Evolutionary conservation across 2,329 filamentous ascomycete genomes (phyloP).

Genomic region (Fusarium guadeloupense): DNA sequence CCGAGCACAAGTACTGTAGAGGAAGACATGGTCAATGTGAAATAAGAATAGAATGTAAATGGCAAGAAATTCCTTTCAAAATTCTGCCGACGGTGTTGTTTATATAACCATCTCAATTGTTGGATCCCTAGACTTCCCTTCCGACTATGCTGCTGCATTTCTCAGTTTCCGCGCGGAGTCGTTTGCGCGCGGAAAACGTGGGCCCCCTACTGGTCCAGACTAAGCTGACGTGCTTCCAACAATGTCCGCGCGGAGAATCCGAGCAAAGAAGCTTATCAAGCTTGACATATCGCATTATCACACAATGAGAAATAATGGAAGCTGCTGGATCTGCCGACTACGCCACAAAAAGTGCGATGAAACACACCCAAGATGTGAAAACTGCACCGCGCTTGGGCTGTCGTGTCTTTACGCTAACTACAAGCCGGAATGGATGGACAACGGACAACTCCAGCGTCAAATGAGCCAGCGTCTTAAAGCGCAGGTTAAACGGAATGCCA

Average conservation of each 20-base stretch:
- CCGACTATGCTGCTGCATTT: not conserved
- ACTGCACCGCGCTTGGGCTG: constrained; percentile 58
- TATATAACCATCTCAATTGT: not conserved
- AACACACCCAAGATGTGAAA: not conserved
- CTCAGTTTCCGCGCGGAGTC: not conserved
- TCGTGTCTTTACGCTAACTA: constrained; percentile 56
- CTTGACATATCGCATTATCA: not conserved
- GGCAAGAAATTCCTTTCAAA: too few species aligned
- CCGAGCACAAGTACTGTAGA: constrained; percentile 41
- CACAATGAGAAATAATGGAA: constrained; percentile 1
- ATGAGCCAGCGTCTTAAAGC: constrained; percentile 38
- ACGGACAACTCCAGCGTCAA: constrained; percentile 32
- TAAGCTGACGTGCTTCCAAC: not conserved
- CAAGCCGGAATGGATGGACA: constrained; percentile 61
- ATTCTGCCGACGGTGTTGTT: not conserved
- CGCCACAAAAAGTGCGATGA: constrained; percentile 27
- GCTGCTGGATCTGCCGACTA: constrained; percentile 25
- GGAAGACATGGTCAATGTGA: not conserved
- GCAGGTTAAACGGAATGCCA: constrained; percentile 39
- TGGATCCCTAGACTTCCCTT: not conserved
- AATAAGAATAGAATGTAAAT: not conserved
- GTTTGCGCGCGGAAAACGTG: not conserved
- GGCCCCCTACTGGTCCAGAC: not conserved
- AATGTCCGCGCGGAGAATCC: not conserved
- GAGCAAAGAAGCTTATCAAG: not conserved